Evolutionary conservation across 441 rosid species (phyloP).

Genomic region (Gossypium davidsonii): DNA sequence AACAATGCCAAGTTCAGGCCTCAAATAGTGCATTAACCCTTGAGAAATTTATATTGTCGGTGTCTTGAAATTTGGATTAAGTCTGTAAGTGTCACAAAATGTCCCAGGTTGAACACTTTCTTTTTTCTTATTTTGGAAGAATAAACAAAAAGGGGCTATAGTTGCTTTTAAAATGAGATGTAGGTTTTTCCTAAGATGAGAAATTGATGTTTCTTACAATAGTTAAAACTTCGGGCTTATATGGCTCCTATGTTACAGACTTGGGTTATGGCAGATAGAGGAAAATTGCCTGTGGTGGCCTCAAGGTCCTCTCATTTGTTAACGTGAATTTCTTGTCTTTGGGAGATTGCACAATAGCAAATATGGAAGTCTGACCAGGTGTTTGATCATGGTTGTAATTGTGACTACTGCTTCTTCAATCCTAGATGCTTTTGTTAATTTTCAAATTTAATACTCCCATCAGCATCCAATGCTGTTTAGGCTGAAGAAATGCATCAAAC

Average conservation of each 20-base stretch:
- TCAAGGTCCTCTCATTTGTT: conserved; percentile 13
- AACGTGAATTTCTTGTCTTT: conserved; percentile 9
- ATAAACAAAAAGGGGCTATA: background rate
- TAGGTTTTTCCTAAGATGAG: conserved; percentile 11
- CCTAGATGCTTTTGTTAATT: background rate
- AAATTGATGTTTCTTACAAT: background rate
- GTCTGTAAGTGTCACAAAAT: conserved; percentile 1
- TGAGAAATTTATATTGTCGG: background rate
- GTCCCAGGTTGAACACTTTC: background rate
- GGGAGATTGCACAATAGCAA: conserved; percentile 12
- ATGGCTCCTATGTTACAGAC: conserved; percentile 5
- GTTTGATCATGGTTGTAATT: conserved; percentile 2
- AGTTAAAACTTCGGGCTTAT: background rate
- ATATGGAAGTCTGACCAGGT: conserved; percentile 4
- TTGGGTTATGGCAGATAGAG: conserved; percentile 5
- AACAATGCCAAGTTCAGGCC: too few relatives aligned
- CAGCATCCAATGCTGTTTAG: background rate
- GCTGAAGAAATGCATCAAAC: conserved; percentile 4
- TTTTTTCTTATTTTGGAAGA: background rate
- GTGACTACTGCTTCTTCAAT: background rate
- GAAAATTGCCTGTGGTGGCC: conserved; percentile 1
- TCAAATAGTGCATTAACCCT: too few relatives aligned
- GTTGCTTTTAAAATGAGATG: background rate
- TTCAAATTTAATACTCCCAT: background rate
- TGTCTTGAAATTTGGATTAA: background rate